Base-by-base conservation (phyloP, 2,329 filamentous ascomycete species). In the Colletotrichum sp. region DNA sequence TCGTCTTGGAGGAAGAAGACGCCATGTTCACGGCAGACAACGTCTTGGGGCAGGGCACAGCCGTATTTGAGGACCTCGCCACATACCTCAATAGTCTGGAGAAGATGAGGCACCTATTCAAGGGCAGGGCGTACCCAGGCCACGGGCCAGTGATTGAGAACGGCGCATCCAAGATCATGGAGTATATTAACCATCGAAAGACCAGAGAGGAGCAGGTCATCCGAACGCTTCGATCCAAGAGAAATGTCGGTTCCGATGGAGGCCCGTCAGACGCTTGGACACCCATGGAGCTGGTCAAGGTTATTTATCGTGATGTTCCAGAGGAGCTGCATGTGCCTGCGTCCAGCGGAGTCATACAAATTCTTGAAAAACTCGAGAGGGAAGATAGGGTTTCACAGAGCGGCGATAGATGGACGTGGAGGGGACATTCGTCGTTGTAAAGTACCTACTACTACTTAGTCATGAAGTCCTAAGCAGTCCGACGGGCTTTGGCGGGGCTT, bases 11-110 rank as follows among this genome's bases (percentile, higher is more conserved):
- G 62, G 95, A 98, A 90, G 89, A 98, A 81, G 90, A 95, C 79
- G 93, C 95, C 55, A 92, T 98, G 86, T 97, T 98, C 83, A 98
- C 95, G 0, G 96, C 94, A 8, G 96, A 98, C 84, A 98, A 96
- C 82, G 93, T 98, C 3, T 89, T 98, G 3, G 96, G 96, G 1
- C 95, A 98, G 76, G 95, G 95, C 15, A 98, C 95, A 3, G 93
- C 94, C 5, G 95, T 97, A 1, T 98, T 98, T 79, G 95, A 98
- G 83, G 92, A 97, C 78, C 88, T 98, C 10, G 83, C 86, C 2
- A 85, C 87, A 0, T 98, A 98, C 82, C 86, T 98, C 77, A 81
- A 84, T 24, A 95, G 92, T 75, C 87, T 98, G 15, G 88, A 92
- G 52, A 89, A 88, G 78, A 97, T 98, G 95, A 87, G 88, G 62